phyloP scores from a whole-genome alignment of 345 rosid genomes.

The Kandelia obovata region DNA sequence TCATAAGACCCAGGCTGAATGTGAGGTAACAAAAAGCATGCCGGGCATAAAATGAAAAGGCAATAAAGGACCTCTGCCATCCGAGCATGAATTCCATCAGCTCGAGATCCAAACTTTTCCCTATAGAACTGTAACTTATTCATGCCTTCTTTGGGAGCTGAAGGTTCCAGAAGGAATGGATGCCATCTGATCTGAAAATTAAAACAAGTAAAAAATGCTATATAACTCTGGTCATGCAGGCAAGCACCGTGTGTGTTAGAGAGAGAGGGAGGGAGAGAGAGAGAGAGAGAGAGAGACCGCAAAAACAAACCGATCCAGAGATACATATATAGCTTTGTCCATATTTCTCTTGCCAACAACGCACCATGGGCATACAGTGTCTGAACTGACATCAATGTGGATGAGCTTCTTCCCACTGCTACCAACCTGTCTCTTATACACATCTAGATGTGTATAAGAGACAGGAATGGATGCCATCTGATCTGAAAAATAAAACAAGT shows the following conservation, averaged over 20 bases:
- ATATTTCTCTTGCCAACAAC: conserved; percentile 74
- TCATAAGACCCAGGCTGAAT: conserved; percentile 3
- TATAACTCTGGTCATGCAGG: not conserved
- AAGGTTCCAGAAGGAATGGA: conserved; percentile 74
- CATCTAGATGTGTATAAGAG: too few relatives aligned
- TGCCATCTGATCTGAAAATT: conserved; percentile 71
- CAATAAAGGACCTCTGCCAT: conserved; percentile 57
- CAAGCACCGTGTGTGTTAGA: not conserved
- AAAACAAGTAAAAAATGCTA: not conserved
- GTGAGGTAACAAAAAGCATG: not conserved
- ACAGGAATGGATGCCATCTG: conserved; percentile 83
- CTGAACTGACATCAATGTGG: conserved; percentile 68
- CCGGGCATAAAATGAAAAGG: conserved; percentile 7
- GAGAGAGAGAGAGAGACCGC: conserved; percentile 39
- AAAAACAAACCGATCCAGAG: conserved; percentile 60
- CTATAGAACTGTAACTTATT: conserved; percentile 56
- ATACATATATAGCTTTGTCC: conserved; percentile 67
- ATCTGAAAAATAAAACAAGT: conserved; percentile 40
- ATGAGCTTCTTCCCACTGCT: conserved; percentile 50
- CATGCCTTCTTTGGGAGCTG: conserved; percentile 89
- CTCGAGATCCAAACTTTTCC: conserved; percentile 60
- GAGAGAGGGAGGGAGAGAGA: not conserved
- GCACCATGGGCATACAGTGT: conserved; percentile 88
- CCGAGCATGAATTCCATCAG: conserved; percentile 43
- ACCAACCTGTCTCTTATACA: too few relatives aligned